Evolutionary conservation across 306 rosid species (phyloP), one percentile per base, ranked within the genome.

Genomic region (Clitoria ternatea): DNA sequence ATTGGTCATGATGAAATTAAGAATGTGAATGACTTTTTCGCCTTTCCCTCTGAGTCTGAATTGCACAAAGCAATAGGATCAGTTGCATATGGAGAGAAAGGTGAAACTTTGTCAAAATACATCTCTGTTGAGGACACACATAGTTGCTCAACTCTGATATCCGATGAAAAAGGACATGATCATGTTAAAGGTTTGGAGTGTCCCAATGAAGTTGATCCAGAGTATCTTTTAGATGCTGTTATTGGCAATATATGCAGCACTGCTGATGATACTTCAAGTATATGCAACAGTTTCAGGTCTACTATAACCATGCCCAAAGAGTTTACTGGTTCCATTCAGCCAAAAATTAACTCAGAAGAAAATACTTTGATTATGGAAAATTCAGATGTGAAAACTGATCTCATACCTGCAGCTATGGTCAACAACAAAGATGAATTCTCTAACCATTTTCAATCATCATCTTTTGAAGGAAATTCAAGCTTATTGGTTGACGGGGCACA

Each of bases 31-130:
- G 74, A 59, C 74, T 70, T 70, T 59, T 75, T 73, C 60, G 70
- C 70, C 53, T 81, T 85, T 72, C 87, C 88, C 6, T 62, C 79
- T 3, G 87, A 74, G 53, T 71, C 75, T 67, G 97, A 84, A 75
- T 86, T 87, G 76, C 86, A 83, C 72, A 67, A 77, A 81, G 88
- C 85, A 67, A 83, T 85, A 76, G 92, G 84, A 42, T 72, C 86
- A 56, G 32, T 71, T 79, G 44, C 74, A 23, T 75, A 63, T 76
- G 14, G 47, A 22, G 73, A 66, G n/a, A 33, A 78, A 8, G n/a
- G 64, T 43, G 87, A 82, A 43, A 64, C 70, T 44, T 18, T 75
- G 42, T 43, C 33, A 10, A 52, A 81, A 73, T 67, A 77, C 39
- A 60, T 72, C 30, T 65, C 71, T n/a, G 44, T 40, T 36, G 77